Conservation (phyloP, 2,329 filamentous ascomycete genomes). For the Pezicula carpinea region DNA sequence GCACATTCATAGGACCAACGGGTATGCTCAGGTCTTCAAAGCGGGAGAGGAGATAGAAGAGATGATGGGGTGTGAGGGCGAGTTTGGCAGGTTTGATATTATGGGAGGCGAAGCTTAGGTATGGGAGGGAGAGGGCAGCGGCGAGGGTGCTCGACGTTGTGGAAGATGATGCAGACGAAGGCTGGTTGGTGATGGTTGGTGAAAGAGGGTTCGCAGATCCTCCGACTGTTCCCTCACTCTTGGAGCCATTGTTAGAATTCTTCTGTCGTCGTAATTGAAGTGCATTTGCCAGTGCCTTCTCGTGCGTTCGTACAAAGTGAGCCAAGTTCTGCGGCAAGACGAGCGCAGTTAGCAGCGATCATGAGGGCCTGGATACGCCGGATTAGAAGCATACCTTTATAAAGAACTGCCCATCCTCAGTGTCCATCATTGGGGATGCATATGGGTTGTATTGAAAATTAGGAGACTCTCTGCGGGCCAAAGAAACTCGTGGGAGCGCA, state of each 20-base stretch:
- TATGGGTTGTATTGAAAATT: constrained; percentile 27
- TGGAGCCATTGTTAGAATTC: constrained; percentile 61
- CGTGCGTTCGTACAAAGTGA: constrained; percentile 92
- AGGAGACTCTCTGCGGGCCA: constrained; percentile 18
- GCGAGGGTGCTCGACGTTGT: constrained; percentile 73
- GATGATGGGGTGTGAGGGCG: constrained; percentile 88
- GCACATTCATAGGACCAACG: constrained; percentile 93
- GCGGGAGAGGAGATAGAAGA: constrained; percentile 92
- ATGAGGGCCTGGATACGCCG: constrained; percentile 1
- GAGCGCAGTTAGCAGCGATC: constrained; percentile 6
- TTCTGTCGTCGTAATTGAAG: constrained; percentile 77
- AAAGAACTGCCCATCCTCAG: constrained; percentile 85
- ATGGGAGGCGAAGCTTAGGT: constrained; percentile 79
- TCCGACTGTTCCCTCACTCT: constrained; percentile 54
- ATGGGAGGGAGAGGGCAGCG: constrained; percentile 80
- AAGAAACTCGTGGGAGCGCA: constrained; percentile 13
- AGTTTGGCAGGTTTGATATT: constrained; percentile 85
- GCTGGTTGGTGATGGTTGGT: constrained; percentile 52
- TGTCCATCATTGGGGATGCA: constrained; percentile 52
- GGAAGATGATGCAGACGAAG: constrained; percentile 53
- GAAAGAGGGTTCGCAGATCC: constrained; percentile 29
- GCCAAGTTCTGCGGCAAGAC: constrained; percentile 73
- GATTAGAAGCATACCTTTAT: constrained; percentile 61
- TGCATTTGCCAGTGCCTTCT: constrained; percentile 94
- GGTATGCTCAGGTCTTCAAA: constrained; percentile 90